Conservation (phyloP, 1,139 yeast species). For the Candida sojae region DNA sequence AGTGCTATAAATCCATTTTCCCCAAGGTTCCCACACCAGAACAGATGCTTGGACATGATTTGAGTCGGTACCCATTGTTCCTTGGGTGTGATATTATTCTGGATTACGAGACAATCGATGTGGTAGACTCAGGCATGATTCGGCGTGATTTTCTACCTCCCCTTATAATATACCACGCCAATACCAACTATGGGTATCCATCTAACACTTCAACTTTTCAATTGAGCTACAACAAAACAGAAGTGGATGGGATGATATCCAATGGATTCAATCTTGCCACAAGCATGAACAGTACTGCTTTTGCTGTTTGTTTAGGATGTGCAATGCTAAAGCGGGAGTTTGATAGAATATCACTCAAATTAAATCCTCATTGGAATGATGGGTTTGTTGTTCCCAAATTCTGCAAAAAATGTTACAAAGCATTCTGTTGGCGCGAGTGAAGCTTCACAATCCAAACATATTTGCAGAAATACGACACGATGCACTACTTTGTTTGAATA, state of each 20-base stretch:
- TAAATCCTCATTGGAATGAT: slow-evolving; percentile 2
- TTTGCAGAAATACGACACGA: neutral
- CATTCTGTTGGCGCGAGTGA: slow-evolving; percentile 13
- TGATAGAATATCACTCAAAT: slow-evolving; percentile 34
- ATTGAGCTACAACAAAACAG: slow-evolving; percentile 45
- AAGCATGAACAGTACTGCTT: slow-evolving; percentile 41
- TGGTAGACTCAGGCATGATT: neutral
- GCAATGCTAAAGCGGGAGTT: slow-evolving; percentile 56
- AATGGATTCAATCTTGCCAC: slow-evolving; percentile 59
- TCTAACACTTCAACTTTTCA: slow-evolving; percentile 66
- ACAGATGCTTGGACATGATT: slow-evolving; percentile 25
- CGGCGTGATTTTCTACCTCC: slow-evolving; percentile 43
- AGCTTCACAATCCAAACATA: too few species aligned
- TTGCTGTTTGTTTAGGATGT: slow-evolving; percentile 58
- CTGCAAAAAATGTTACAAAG: slow-evolving; percentile 14
- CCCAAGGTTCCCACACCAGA: slow-evolving; percentile 41
- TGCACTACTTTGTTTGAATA: neutral
- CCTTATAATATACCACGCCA: slow-evolving; percentile 54
- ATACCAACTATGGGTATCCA: slow-evolving; percentile 36
- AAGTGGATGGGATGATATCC: slow-evolving; percentile 44
- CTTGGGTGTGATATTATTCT: slow-evolving; percentile 54
- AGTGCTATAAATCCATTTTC: slow-evolving; percentile 22
- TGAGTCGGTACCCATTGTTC: slow-evolving; percentile 46
- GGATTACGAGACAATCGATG: slow-evolving; percentile 26
- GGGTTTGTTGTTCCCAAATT: slow-evolving; percentile 10